Percentiles rank a stretch among this genome's conserved stretches.
Evolutionary conservation across 2,329 filamentous ascomycete genomes (phyloP).

Genomic region (Thielaviopsis ethacetica): DNA sequence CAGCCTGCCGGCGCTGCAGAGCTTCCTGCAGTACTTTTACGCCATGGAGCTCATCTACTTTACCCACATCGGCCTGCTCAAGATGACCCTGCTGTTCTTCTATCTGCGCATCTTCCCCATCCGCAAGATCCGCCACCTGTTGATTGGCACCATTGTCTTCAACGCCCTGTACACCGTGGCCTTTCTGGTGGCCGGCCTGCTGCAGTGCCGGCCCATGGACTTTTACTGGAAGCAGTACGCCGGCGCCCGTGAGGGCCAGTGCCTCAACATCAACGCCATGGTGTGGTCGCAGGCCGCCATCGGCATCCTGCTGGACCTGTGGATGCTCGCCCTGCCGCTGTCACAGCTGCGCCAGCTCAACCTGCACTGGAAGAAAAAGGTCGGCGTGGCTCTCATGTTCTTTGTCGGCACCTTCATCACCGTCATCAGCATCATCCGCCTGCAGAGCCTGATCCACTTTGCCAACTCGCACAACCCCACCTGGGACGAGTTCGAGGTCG

Average conservation of each 20-base stretch:
- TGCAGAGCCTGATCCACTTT: constrained; percentile 15
- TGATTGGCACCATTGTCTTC: constrained; percentile 27
- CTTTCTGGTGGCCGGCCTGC: constrained; percentile 27
- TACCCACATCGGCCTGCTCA: constrained; percentile 27
- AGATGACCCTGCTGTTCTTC: constrained; percentile 36
- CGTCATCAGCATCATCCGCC: constrained; percentile 15
- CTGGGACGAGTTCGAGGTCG: constrained; percentile 16
- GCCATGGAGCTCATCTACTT: constrained; percentile 30
- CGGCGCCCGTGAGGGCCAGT: constrained; percentile 27
- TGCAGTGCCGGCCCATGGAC: constrained; percentile 34
- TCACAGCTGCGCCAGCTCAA: constrained; percentile 26
- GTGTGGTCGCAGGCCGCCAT: constrained; percentile 35
- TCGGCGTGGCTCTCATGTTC: constrained; percentile 34
- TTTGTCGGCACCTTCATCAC: constrained; percentile 27
- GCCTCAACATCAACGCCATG: constrained; percentile 31
- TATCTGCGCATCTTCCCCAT: constrained; percentile 38
- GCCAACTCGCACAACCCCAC: constrained; percentile 16
- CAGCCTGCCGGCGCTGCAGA: constrained; percentile 23
- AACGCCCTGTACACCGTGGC: constrained; percentile 23
- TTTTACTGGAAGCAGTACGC: constrained; percentile 40
- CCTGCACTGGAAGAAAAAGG: constrained; percentile 31
- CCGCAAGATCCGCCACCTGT: constrained; percentile 21
- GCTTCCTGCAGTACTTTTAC: constrained; percentile 28
- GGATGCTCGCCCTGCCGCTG: constrained; percentile 35
- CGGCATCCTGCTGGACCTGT: constrained; percentile 34